Conservation (phyloP, 1,284 basidiomycete genomes). For the Tremellales sp. region DNA sequence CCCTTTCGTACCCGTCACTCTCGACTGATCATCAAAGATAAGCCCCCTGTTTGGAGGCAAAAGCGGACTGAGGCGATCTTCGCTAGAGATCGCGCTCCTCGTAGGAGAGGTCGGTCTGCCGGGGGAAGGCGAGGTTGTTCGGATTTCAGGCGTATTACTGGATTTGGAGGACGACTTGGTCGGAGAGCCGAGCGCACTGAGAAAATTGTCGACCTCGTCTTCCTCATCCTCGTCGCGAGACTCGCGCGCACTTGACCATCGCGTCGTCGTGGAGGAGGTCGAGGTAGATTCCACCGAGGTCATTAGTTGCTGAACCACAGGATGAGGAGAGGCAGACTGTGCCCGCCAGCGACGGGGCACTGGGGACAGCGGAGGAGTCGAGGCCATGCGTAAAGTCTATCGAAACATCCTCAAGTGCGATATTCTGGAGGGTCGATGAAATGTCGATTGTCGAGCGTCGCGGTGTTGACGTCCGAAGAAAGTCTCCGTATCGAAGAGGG, state of each 20-base stretch:
- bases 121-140: slow-evolving; percentile 40
- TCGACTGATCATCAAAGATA: slow-evolving; percentile 10
- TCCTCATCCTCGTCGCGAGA: slow-evolving; percentile 15
- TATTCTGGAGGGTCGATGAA: too few relatives aligned
- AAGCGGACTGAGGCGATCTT: slow-evolving; percentile 16
- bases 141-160: slow-evolving; percentile 20
- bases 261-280: slow-evolving; percentile 14
- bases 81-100: background rate
- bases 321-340: slow-evolving; percentile 20
- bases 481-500: too few relatives aligned
- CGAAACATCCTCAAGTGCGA: too few relatives aligned
- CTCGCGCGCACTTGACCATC: slow-evolving; percentile 4
- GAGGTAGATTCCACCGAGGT: background rate
- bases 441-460: too few relatives aligned
- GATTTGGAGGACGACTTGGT: slow-evolving; percentile 1
- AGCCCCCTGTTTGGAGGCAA: slow-evolving; percentile 12
- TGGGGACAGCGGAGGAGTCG: slow-evolving; percentile 41
- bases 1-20: background rate
- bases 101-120: slow-evolving; percentile 16
- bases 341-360: slow-evolving; percentile 36
- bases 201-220: slow-evolving; percentile 14
- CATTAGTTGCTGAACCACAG: slow-evolving; percentile 24
- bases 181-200: slow-evolving; percentile 15
- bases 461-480: too few relatives aligned
- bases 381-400: too few relatives aligned